These are phyloP conservation scores for Cordyceps javanica DNA, from an alignment of 2,329 filamentous ascomycete genomes.

Conservation along the genomic window DNA sequence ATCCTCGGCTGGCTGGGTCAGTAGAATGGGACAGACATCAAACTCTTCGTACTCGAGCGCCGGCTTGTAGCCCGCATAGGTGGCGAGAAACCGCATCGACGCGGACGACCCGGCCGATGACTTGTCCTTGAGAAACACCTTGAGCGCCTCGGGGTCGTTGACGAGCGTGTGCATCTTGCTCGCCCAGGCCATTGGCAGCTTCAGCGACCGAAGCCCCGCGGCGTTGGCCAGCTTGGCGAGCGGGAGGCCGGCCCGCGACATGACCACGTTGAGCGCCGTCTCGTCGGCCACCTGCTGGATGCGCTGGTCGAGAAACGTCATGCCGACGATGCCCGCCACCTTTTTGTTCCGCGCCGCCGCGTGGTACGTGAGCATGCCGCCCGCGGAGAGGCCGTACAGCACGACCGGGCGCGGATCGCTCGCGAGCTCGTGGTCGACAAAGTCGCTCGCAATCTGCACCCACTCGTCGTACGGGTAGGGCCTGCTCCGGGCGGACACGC, in stretches of 20 bases:
- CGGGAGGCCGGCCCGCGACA: background rate
- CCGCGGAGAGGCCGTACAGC: background rate
- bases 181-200: background rate
- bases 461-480: background rate
- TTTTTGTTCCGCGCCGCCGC: background rate
- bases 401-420: background rate
- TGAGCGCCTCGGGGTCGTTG: background rate
- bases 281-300: conserved; percentile 1
- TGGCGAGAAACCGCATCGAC: background rate
- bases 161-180: conserved; percentile 2
- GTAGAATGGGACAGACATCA: background rate
- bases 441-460: conserved; percentile 3
- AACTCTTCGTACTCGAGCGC: background rate
- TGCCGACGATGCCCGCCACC: background rate
- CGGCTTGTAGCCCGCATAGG: background rate
- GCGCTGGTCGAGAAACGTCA: conserved; percentile 1
- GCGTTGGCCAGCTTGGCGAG: background rate
- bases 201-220: background rate
- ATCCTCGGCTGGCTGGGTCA: background rate
- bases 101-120: background rate
- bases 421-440: background rate
- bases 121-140: background rate
- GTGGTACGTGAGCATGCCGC: conserved; percentile 4
- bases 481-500: background rate
- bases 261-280: background rate